Conservation (phyloP, 495 filamentous ascomycete species). For the Parathielavia appendiculata region DNA sequence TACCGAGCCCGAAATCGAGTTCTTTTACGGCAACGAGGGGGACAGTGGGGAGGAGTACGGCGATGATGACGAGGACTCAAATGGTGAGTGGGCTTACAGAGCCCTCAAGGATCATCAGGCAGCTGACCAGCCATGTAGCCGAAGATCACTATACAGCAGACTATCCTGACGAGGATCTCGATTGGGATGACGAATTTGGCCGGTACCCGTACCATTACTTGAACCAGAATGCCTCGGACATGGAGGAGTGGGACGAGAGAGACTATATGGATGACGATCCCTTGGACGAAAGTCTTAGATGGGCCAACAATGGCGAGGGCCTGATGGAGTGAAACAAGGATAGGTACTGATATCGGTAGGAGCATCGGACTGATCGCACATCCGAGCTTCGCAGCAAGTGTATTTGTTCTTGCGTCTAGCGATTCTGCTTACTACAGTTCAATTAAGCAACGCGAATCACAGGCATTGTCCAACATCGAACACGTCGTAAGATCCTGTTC, state of each 20-base stretch:
- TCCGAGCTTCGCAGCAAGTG: neutral
- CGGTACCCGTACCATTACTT: constrained; percentile 43
- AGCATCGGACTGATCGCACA: neutral
- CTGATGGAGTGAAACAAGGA: neutral
- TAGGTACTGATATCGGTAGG: neutral
- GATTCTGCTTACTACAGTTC: neutral
- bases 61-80: constrained; percentile 54
- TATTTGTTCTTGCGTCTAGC: neutral
- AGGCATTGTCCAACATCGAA: neutral
- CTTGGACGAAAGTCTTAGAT: neutral
- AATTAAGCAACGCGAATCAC: neutral
- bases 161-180: constrained; percentile 54
- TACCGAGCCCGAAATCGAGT: constrained; percentile 46
- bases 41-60: constrained; percentile 45
- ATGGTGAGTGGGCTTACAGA: constrained; percentile 36
- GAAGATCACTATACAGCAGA: constrained; percentile 52
- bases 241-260: constrained; percentile 38
- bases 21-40: constrained; percentile 44
- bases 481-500: neutral
- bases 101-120: neutral
- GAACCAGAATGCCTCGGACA: constrained; percentile 42
- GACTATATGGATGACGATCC: constrained; percentile 20
- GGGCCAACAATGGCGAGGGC: neutral
- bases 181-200: constrained; percentile 48
- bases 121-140: constrained; percentile 31